Conservation (phyloP, 2,329 filamentous ascomycete genomes). For the Colletotrichum melonis region DNA sequence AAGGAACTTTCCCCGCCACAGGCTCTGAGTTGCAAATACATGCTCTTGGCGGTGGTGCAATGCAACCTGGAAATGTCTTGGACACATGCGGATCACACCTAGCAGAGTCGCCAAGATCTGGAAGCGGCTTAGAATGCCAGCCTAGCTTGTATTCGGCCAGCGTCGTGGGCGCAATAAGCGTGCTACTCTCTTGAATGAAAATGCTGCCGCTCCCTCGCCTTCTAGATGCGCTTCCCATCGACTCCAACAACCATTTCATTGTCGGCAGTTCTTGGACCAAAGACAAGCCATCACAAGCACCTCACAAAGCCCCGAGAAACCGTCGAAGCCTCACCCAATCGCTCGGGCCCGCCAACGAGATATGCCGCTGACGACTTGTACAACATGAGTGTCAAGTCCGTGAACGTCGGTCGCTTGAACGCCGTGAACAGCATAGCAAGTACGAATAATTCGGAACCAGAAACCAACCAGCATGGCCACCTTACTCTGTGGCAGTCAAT, state of each 20-base stretch:
- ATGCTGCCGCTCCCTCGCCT: slow-evolving; percentile 11
- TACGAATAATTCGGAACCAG: slow-evolving; percentile 12
- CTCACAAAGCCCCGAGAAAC: neutral
- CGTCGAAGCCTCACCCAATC: neutral
- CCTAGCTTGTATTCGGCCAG: neutral
- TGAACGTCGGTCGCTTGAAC: slow-evolving; percentile 1
- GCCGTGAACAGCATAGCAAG: slow-evolving; percentile 20
- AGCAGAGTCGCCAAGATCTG: slow-evolving; percentile 24
- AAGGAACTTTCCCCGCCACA: slow-evolving; percentile 4
- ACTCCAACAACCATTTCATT: slow-evolving; percentile 5
- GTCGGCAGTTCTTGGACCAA: neutral
- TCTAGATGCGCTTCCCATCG: slow-evolving; percentile 2
- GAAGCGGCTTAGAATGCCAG: slow-evolving; percentile 22
- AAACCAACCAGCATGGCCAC: slow-evolving; percentile 33
- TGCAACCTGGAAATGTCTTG: slow-evolving; percentile 27
- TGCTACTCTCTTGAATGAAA: slow-evolving; percentile 19
- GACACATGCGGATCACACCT: slow-evolving; percentile 15
- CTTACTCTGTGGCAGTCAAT: slow-evolving; percentile 40
- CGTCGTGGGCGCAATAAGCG: neutral
- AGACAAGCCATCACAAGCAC: neutral
- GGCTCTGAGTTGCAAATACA: neutral
- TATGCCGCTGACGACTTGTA: slow-evolving; percentile 16
- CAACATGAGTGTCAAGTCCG: slow-evolving; percentile 25
- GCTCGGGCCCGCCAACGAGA: neutral
- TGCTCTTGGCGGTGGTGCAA: slow-evolving; percentile 20